A percentile compares a stretch with the other conserved stretches of the same genome.
Evolutionary conservation across 345 rosid genomes (phyloP).

Genomic region (Aurinia saxatilis): DNA sequence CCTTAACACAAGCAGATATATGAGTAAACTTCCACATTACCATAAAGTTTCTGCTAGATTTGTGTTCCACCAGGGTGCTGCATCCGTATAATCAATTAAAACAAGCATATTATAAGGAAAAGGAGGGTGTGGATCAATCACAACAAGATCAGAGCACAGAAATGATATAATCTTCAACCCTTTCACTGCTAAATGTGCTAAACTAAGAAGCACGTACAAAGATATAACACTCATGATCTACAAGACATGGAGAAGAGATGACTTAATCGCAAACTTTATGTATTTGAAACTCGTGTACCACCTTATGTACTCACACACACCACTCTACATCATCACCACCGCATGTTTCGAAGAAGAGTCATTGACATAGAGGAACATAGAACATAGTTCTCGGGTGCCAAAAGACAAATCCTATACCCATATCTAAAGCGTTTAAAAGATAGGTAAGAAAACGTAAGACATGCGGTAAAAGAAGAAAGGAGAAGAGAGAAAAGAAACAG

Average conservation of each 20-base stretch:
- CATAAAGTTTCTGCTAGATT: not conserved
- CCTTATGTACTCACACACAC: slow-evolving; percentile 68
- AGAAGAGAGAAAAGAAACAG: slow-evolving; percentile 33
- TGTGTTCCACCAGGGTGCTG: slow-evolving; percentile 1
- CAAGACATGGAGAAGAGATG: not conserved
- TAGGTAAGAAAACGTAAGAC: slow-evolving; percentile 29
- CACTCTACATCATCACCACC: slow-evolving; percentile 58
- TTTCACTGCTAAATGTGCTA: not conserved
- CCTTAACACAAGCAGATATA: not conserved
- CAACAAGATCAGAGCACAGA: not conserved
- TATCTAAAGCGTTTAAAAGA: slow-evolving; percentile 38
- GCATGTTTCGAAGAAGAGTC: slow-evolving; percentile 52
- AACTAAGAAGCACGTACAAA: not conserved
- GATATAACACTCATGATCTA: not conserved
- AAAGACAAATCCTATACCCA: slow-evolving; percentile 46
- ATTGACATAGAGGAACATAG: slow-evolving; percentile 42
- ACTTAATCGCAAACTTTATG: slow-evolving; percentile 38
- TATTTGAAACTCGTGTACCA: slow-evolving; percentile 61
- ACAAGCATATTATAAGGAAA: not conserved
- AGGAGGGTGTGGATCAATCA: not conserved
- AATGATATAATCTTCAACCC: not conserved
- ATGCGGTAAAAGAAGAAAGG: slow-evolving; percentile 7
- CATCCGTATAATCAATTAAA: not conserved
- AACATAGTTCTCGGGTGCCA: slow-evolving; percentile 45
- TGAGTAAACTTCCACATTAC: not conserved